phyloP scores from a whole-genome alignment of 345 rosid species.

The Aquilaria yunnanensis region DNA sequence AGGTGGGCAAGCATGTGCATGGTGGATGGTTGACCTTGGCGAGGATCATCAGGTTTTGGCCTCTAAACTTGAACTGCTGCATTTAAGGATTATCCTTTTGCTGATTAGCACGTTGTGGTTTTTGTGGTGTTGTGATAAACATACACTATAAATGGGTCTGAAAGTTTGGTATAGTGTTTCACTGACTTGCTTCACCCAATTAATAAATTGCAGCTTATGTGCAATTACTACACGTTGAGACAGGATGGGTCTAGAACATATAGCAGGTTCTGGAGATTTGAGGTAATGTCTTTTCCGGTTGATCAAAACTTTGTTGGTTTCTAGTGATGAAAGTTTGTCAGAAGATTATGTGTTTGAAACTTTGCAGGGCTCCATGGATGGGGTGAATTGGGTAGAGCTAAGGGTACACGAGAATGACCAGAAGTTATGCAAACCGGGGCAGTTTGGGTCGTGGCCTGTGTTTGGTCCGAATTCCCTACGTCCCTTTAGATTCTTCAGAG shows the following conservation, averaged over 20 bases:
- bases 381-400: constrained; percentile 62
- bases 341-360: background rate
- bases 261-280: constrained; percentile 75
- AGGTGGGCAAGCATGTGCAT: constrained; percentile 49
- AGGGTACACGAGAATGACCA: constrained; percentile 75
- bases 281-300: constrained; percentile 36
- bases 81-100: background rate
- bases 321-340: background rate
- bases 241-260: constrained; percentile 87
- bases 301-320: background rate
- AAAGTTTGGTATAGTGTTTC: background rate
- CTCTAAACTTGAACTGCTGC: background rate
- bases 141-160: too few relatives aligned
- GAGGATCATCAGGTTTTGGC: constrained; percentile 78
- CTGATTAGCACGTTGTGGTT: too few relatives aligned
- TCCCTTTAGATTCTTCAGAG: constrained; percentile 75
- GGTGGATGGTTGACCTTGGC: constrained; percentile 98
- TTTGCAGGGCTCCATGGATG: constrained; percentile 77
- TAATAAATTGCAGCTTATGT: constrained; percentile 68
- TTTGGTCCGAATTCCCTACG: constrained; percentile 66
- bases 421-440: constrained; percentile 71
- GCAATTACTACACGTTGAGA: constrained; percentile 87
- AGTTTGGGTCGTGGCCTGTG: constrained; percentile 82
- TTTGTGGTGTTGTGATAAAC: too few relatives aligned
- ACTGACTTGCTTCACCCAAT: background rate